A percentile compares a stretch with the other conserved stretches of the same genome.
Conservation (phyloP, 352 stramenopile genomes). For the Phytophthora pluvialis region DNA sequence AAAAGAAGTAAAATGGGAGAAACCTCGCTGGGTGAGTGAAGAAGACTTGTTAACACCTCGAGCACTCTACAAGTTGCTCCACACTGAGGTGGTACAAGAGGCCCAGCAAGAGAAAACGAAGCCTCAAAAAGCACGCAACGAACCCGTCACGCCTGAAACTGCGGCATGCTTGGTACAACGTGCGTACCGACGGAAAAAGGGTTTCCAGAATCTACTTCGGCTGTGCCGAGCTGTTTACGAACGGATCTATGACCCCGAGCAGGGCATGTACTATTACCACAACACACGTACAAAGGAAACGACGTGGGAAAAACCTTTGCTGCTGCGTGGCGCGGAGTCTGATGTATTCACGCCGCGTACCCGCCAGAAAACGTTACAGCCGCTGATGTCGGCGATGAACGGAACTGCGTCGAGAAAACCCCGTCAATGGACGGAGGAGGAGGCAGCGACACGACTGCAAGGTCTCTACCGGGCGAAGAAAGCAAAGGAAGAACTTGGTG, state of each 20-base stretch:
- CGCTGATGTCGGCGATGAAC: slow-evolving; percentile 23
- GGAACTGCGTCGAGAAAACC: slow-evolving; percentile 3
- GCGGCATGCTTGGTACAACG: slow-evolving; percentile 70
- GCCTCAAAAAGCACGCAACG: neutral
- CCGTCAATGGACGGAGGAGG: slow-evolving; percentile 54
- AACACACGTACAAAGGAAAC: slow-evolving; percentile 78
- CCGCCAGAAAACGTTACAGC: slow-evolving; percentile 45
- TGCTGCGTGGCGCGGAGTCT: slow-evolving; percentile 44
- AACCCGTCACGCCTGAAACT: slow-evolving; percentile 38
- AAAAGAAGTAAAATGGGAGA: slow-evolving; percentile 72
- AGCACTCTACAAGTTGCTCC: slow-evolving; percentile 26
- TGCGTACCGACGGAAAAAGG: slow-evolving; percentile 49
- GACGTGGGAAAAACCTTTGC: slow-evolving; percentile 67
- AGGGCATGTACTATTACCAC: slow-evolving; percentile 75
- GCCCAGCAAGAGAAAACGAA: slow-evolving; percentile 2
- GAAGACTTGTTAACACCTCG: slow-evolving; percentile 67
- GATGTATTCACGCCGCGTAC: slow-evolving; percentile 65
- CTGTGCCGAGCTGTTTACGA: slow-evolving; percentile 67
- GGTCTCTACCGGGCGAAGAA: slow-evolving; percentile 61
- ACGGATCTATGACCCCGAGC: slow-evolving; percentile 65
- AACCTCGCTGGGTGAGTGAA: slow-evolving; percentile 71
- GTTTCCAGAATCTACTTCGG: slow-evolving; percentile 51
- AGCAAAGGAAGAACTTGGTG: slow-evolving; percentile 49
- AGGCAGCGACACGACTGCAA: slow-evolving; percentile 55
- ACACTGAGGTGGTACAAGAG: neutral